A percentile compares a stretch with the other conserved stretches of the same genome.
phyloP scores from a whole-genome alignment of 441 rosid species.

The Syzygium syzygioides region DNA sequence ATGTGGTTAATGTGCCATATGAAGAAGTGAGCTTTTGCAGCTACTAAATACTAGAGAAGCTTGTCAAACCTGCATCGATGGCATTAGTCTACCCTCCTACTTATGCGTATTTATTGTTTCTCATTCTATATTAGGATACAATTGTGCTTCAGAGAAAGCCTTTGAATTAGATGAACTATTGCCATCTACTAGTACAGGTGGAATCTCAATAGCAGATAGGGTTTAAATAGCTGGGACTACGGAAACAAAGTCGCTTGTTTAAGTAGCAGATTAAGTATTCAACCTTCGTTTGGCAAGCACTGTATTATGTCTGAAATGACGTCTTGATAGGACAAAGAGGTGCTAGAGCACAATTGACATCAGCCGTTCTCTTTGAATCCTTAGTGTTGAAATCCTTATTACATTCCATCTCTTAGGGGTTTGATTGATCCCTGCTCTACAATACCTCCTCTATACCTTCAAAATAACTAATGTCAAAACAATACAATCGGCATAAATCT shows the following conservation, averaged over 20 bases:
- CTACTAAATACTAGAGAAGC: slow-evolving; percentile 17
- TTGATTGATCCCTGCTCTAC: background rate
- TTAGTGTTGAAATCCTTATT: slow-evolving; percentile 4
- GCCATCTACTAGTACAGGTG: slow-evolving; percentile 24
- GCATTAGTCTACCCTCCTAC: background rate
- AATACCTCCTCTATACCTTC: background rate
- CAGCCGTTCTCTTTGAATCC: slow-evolving; percentile 5
- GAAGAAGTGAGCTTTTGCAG: slow-evolving; percentile 9
- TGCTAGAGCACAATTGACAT: slow-evolving; percentile 11
- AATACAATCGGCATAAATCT: background rate
- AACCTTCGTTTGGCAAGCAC: slow-evolving; percentile 30
- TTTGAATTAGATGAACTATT: slow-evolving; percentile 11
- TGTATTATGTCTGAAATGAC: slow-evolving; percentile 50
- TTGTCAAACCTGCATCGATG: slow-evolving; percentile 4
- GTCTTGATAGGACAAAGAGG: background rate
- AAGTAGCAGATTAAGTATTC: slow-evolving; percentile 34
- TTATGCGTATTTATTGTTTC: background rate
- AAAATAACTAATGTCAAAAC: background rate
- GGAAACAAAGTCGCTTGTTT: slow-evolving; percentile 14
- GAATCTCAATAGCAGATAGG: slow-evolving; percentile 41
- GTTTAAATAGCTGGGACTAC: slow-evolving; percentile 10
- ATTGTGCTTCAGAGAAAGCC: slow-evolving; percentile 15
- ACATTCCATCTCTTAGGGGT: slow-evolving; percentile 13
- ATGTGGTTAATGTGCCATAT: slow-evolving; percentile 15
- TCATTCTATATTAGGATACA: slow-evolving; percentile 10